These are phyloP conservation scores for Colletotrichum salicis DNA, from an alignment of 2,329 filamentous ascomycete genomes.

Conservation along the genomic window DNA sequence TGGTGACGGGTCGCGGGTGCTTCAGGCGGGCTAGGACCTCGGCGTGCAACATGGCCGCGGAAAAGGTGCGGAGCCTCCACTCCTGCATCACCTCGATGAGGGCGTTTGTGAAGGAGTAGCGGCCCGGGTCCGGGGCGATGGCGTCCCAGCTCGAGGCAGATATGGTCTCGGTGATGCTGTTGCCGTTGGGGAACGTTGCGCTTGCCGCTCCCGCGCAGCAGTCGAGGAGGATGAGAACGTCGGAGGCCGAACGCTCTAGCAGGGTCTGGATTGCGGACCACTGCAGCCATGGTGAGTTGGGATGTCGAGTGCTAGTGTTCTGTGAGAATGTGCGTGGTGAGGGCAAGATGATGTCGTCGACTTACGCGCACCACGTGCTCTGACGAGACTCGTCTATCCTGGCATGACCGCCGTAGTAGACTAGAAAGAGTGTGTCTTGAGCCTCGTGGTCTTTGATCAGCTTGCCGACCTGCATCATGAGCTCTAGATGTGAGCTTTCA, in stretches of 20 bases:
- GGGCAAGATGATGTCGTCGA: slow-evolving; percentile 34
- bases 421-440: slow-evolving; percentile 64
- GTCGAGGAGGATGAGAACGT: slow-evolving; percentile 68
- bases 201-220: slow-evolving; percentile 70
- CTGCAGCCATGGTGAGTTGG: slow-evolving; percentile 66
- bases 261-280: slow-evolving; percentile 71
- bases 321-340: not conserved
- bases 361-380: slow-evolving; percentile 70
- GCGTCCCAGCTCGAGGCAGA: slow-evolving; percentile 72
- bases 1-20: slow-evolving; percentile 66
- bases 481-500: slow-evolving; percentile 66
- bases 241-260: slow-evolving; percentile 66
- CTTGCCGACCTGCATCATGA: slow-evolving; percentile 66
- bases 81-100: slow-evolving; percentile 69
- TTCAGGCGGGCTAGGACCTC: slow-evolving; percentile 70
- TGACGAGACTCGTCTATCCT: slow-evolving; percentile 69
- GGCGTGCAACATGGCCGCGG: slow-evolving; percentile 70
- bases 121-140: slow-evolving; percentile 68
- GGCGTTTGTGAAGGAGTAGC: slow-evolving; percentile 69
- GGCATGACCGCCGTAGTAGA: slow-evolving; percentile 71
- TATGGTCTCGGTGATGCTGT: slow-evolving; percentile 70
- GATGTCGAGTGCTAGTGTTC: slow-evolving; percentile 55
- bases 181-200: slow-evolving; percentile 67
- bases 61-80: slow-evolving; percentile 65
- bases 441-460: slow-evolving; percentile 68